Conservation (phyloP, 768 basidiomycete species). For the Termitomyces sp. region DNA sequence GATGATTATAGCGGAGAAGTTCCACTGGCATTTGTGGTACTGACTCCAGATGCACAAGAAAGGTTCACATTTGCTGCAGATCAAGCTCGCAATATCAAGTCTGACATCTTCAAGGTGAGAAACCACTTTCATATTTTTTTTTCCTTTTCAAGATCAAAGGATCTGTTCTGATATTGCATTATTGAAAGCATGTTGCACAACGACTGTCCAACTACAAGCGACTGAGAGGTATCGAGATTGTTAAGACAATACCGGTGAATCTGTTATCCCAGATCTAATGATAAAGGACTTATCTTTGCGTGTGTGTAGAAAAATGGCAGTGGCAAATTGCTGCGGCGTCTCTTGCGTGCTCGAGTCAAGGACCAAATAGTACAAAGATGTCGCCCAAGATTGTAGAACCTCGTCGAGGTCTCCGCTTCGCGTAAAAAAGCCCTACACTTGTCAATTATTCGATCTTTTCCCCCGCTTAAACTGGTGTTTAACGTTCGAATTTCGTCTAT, state of each 20-base stretch:
- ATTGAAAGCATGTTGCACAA: constrained; percentile 38
- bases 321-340: constrained; percentile 45
- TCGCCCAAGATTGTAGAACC: constrained; percentile 8
- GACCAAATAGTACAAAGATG: constrained; percentile 5
- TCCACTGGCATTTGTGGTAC: constrained; percentile 57
- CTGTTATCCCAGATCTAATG: neutral
- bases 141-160: neutral
- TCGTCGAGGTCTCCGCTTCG: neutral
- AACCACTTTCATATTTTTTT: neutral
- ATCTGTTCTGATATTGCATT: neutral
- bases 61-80: constrained; percentile 20
- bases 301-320: constrained; percentile 44
- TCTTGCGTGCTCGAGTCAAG: constrained; percentile 26
- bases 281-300: neutral
- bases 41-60: constrained; percentile 31
- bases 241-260: constrained; percentile 28
- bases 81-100: constrained; percentile 26
- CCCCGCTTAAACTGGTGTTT: no score
- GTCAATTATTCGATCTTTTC: no score
- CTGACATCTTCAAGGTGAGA: constrained; percentile 37
- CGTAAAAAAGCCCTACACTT: neutral
- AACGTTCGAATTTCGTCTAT: no score
- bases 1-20: constrained; percentile 61
- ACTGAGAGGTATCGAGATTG: constrained; percentile 33
- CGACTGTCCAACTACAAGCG: constrained; percentile 46